A percentile compares a stretch with the other conserved stretches of the same genome.
Evolutionary conservation across 2,329 filamentous ascomycete species (phyloP).

Genomic region (Madurella fahalii): DNA sequence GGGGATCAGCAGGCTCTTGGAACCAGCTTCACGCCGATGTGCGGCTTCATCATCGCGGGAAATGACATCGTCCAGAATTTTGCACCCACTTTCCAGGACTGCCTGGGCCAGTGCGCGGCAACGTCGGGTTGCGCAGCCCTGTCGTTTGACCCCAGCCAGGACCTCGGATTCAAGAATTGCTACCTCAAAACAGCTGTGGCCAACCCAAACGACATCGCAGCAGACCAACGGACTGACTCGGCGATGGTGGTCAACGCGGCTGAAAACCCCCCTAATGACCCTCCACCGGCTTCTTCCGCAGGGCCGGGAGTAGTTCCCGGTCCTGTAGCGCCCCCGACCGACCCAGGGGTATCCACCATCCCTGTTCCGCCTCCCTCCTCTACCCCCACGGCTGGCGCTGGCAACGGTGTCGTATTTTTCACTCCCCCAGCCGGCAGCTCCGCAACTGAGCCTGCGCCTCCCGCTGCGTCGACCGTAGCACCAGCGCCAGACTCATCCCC

Average conservation of each 20-base stretch:
- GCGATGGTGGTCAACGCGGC: conserved; percentile 20
- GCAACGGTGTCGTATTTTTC: conserved; percentile 20
- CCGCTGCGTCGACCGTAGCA: background rate
- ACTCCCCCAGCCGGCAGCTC: conserved; percentile 18
- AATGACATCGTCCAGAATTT: conserved; percentile 29
- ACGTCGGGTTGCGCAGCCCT: conserved; percentile 27
- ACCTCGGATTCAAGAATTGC: conserved; percentile 32
- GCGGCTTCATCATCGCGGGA: conserved; percentile 28
- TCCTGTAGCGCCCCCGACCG: too few relatives aligned
- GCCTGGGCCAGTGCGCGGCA: conserved; percentile 27
- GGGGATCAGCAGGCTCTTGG: conserved; percentile 14
- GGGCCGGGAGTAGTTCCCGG: background rate
- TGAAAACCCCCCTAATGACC: background rate
- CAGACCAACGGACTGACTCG: conserved; percentile 27
- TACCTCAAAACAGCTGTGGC: conserved; percentile 27
- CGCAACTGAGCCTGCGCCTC: background rate
- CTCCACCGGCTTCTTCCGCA: background rate
- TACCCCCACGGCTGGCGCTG: background rate
- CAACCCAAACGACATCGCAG: conserved; percentile 14
- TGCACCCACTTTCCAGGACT: conserved; percentile 29
- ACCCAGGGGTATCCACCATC: conserved; percentile 13
- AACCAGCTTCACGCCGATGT: conserved; percentile 25
- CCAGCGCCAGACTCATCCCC: background rate
- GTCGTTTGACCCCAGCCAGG: conserved; percentile 26
- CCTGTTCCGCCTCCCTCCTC: conserved; percentile 2